Evolutionary conservation across 2,329 filamentous ascomycete genomes (phyloP).

Genomic region (Claviceps arundinis): DNA sequence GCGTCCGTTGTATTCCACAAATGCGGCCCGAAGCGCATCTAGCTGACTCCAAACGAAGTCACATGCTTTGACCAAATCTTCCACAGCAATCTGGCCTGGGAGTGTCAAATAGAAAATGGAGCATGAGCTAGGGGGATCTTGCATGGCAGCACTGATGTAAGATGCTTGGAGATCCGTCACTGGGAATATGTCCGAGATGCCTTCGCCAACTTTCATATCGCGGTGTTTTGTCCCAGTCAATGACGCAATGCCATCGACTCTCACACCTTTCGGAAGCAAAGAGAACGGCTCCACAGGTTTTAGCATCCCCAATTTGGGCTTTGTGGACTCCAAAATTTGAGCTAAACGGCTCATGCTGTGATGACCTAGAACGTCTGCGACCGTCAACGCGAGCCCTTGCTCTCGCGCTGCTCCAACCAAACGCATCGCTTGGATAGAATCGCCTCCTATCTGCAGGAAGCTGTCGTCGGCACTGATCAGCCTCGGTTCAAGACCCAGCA

Average conservation of each 20-base stretch:
- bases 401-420: not conserved
- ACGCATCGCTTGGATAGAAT: not conserved
- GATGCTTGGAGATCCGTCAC: not conserved
- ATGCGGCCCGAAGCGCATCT: not conserved
- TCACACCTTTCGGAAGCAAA: not conserved
- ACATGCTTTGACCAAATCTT: not conserved
- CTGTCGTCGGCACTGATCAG: not conserved
- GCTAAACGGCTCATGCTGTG: not conserved
- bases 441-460: not conserved
- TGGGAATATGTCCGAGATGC: not conserved
- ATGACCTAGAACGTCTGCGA: slow-evolving; percentile 9
- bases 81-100: not conserved
- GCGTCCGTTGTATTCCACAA: not conserved
- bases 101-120: not conserved
- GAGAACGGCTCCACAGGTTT: not conserved
- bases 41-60: not conserved
- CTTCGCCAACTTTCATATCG: no score
- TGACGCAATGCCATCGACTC: not conserved
- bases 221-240: not conserved
- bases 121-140: not conserved
- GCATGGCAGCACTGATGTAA: not conserved
- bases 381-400: not conserved
- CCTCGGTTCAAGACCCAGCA: no score
- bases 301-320: not conserved
- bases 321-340: not conserved